These are phyloP conservation scores for Metschnikowia similis DNA, from an alignment of 805 yeast species.

Conservation along the genomic window DNA sequence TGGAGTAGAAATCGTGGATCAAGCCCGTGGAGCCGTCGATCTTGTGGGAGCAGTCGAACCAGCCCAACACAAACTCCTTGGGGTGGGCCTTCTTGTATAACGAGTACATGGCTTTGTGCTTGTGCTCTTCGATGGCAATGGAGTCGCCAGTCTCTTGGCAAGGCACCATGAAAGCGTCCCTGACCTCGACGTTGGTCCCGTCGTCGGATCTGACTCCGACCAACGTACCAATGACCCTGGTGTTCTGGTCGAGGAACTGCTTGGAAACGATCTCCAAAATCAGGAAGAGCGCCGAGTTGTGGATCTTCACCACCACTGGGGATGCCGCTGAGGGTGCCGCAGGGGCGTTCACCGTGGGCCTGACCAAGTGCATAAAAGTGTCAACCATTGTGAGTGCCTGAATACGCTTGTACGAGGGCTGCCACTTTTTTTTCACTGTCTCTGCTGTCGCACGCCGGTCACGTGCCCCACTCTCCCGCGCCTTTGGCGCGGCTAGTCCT, in stretches of 20 bases:
- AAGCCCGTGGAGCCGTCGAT: slow-evolving; percentile 71
- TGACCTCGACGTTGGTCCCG: slow-evolving; percentile 67
- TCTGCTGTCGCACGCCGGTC: slow-evolving; percentile 14
- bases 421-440: slow-evolving; percentile 10
- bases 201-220: slow-evolving; percentile 81
- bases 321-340: slow-evolving; percentile 41
- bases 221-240: slow-evolving; percentile 76
- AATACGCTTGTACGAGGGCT: background rate
- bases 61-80: slow-evolving; percentile 73
- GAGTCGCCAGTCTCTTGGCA: slow-evolving; percentile 71
- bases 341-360: slow-evolving; percentile 49
- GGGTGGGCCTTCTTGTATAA: slow-evolving; percentile 76
- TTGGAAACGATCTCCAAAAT: slow-evolving; percentile 68
- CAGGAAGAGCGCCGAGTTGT: slow-evolving; percentile 70
- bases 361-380: slow-evolving; percentile 42
- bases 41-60: slow-evolving; percentile 66
- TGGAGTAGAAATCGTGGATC: slow-evolving; percentile 75
- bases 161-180: slow-evolving; percentile 78
- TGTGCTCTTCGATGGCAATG: slow-evolving; percentile 71
- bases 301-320: slow-evolving; percentile 53
- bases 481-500: background rate
- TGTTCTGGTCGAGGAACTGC: slow-evolving; percentile 36
- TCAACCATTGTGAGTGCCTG: slow-evolving; percentile 8
- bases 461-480: slow-evolving; percentile 6
- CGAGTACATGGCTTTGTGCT: slow-evolving; percentile 65